Conservation (phyloP, 2,329 filamentous ascomycete genomes). For the Onygena corvina region DNA sequence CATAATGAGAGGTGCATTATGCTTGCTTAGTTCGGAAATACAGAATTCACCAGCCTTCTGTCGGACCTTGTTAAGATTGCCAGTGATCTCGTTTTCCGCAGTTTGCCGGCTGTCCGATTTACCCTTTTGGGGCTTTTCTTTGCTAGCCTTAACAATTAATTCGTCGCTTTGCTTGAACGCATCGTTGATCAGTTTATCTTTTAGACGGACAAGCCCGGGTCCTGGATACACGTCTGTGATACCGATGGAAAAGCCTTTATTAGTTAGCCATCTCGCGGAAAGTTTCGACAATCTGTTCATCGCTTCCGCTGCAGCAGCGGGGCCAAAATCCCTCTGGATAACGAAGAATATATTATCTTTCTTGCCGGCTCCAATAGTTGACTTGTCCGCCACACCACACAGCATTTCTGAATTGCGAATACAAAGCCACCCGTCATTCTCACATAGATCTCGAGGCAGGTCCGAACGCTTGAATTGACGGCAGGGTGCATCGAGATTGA, state of each 20-base stretch:
- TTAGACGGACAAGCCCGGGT: conserved; percentile 54
- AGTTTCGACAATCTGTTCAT: conserved; percentile 93
- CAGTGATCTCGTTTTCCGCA: conserved; percentile 79
- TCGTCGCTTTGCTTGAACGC: conserved; percentile 73
- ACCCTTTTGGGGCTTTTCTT: conserved; percentile 70
- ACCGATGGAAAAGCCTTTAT: conserved; percentile 90
- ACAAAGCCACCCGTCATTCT: conserved; percentile 81
- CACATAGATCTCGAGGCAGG: conserved; percentile 50
- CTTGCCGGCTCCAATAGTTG: conserved; percentile 90
- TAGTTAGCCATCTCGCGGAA: conserved; percentile 75
- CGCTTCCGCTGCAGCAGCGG: conserved; percentile 71
- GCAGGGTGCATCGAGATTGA: conserved; percentile 90
- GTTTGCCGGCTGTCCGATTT: conserved; percentile 84
- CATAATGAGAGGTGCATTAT: conserved; percentile 93
- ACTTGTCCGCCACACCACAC: conserved; percentile 97
- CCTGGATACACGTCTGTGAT: conserved; percentile 90
- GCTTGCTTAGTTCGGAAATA: conserved; percentile 75
- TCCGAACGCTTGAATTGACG: conserved; percentile 50
- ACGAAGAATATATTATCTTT: conserved; percentile 98
- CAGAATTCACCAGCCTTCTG: conserved; percentile 83
- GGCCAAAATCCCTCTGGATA: conserved; percentile 86
- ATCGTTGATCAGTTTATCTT: conserved; percentile 60
- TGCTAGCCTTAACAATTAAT: conserved; percentile 69
- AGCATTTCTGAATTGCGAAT: conserved; percentile 95
- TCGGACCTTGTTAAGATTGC: conserved; percentile 83